A percentile compares a stretch with the other conserved stretches of the same genome.
phyloP scores from a whole-genome alignment of 306 rosid species.

The Vicia villosa region DNA sequence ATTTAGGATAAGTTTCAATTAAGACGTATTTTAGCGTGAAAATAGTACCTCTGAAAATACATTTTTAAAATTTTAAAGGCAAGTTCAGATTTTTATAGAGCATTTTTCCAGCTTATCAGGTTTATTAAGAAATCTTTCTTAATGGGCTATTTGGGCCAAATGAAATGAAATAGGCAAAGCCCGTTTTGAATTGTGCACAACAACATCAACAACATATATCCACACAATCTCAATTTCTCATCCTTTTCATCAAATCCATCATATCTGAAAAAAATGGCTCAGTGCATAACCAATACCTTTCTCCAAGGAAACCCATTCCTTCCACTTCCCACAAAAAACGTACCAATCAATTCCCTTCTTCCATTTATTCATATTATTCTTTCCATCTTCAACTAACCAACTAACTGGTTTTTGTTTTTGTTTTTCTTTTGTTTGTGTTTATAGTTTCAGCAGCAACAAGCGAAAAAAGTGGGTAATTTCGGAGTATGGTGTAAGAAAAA shows the following conservation, averaged over 20 bases:
- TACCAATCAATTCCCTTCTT: neutral
- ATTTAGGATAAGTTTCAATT: too few species aligned
- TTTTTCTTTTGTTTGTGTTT: neutral
- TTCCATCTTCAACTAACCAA: neutral
- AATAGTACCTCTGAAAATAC: too few species aligned
- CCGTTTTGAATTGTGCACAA: neutral
- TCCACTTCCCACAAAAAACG: conserved; percentile 30
- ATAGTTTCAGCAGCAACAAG: conserved; percentile 26
- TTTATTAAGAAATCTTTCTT: too few species aligned
- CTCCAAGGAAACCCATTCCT: conserved; percentile 50
- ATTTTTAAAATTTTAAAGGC: too few species aligned
- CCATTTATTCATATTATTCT: neutral
- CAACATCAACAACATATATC: neutral
- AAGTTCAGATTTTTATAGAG: too few species aligned
- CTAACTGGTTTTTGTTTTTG: neutral
- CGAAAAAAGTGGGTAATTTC: conserved; percentile 20
- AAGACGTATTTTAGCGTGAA: too few species aligned
- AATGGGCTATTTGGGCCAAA: conserved; percentile 2
- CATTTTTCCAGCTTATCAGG: too few species aligned
- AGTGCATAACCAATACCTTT: conserved; percentile 54
- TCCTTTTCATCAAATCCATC: conserved; percentile 30
- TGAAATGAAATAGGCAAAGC: neutral
- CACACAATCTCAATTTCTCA: conserved; percentile 9
- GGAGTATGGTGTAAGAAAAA: conserved; percentile 81
- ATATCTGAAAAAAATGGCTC: conserved; percentile 57